A percentile compares a stretch with the other conserved stretches of the same genome.
These are phyloP conservation scores for Acanthamoeba triangularis DNA, from an alignment of 208 protist species.

Conservation along the genomic window DNA sequence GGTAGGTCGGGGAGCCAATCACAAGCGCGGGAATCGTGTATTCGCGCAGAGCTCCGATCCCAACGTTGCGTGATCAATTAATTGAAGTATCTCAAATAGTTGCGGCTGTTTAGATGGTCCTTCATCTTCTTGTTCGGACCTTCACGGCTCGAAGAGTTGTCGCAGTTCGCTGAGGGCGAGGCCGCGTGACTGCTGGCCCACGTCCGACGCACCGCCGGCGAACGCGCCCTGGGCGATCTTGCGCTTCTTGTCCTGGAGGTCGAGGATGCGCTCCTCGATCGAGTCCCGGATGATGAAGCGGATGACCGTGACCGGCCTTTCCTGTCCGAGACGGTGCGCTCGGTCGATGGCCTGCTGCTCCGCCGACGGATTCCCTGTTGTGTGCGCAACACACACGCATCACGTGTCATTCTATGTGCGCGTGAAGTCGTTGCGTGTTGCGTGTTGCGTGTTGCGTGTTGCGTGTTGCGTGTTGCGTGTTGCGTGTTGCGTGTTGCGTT, in stretches of 20 bases:
- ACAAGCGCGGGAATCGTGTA: too few species aligned
- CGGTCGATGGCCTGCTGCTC: slow-evolving; percentile 76
- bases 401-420: neutral
- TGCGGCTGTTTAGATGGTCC: too few species aligned
- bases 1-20: too few species aligned
- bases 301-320: slow-evolving; percentile 62
- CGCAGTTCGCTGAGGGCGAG: slow-evolving; percentile 70
- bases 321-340: slow-evolving; percentile 61
- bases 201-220: slow-evolving; percentile 15
- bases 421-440: neutral
- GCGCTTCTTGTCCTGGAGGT: slow-evolving; percentile 71
- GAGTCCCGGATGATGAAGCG: slow-evolving; percentile 73
- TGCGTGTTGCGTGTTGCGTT: neutral
- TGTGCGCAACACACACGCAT: neutral
- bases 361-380: slow-evolving; percentile 70
- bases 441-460: neutral
- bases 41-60: too few species aligned
- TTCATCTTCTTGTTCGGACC: neutral
- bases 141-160: slow-evolving; percentile 11
- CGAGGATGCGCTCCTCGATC: slow-evolving; percentile 75
- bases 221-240: slow-evolving; percentile 61
- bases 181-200: slow-evolving; percentile 32
- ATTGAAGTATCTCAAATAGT: too few species aligned
- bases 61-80: too few species aligned
- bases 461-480: neutral